Base-by-base conservation (phyloP, 805 yeast genomes). In the Yamadazyma akitaensis region DNA sequence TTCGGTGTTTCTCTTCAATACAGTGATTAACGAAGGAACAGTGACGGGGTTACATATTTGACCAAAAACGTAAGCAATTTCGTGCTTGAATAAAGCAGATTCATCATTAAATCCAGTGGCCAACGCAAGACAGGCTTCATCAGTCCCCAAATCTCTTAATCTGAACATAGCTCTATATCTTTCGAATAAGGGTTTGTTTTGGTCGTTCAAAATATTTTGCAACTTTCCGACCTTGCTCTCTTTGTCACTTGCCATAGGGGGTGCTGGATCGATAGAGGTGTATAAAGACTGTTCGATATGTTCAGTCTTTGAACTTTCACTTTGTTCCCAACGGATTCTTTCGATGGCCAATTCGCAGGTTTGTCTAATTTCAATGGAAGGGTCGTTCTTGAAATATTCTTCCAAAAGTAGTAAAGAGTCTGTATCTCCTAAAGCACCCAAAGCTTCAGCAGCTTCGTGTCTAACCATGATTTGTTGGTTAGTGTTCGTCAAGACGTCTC, bases 111-210 rank as follows among this genome's bases (percentile, higher is more conserved):
- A 89, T 1, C 98, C 98, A 12, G 86, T 65, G 13, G 97, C 96
- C 47, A 94, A 76, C 0, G 98, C 99, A 48, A 84, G 73, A 61
- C 95, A 87, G 3, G 98, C 97, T 58, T 89, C 97, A 58, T 85
- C 88, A 28, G 91, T 82, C 46, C 96, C 97, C 61, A 94, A 79
- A 65, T 95, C 99, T 70, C 99, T 81, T 55, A 94, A 78, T 63
- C 99, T 81, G 77, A 94, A 94, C 99, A 94, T 94, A 52, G 97
- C 99, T 69, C 99, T 80, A 72, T 94, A 94, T 68, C 99, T 82
- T 69, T 90, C 91, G 63, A 94, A 94, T 55, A 94, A 76, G 13
- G 97, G 87, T 59, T 76, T 77, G 1, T 67, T 64, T 64, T 87
- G 91, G 65, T 89, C 85, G 62, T 88, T 89, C 60, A 94, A 76